A percentile compares a stretch with the other conserved stretches of the same genome.
phyloP scores from a whole-genome alignment of 2,329 filamentous ascomycete genomes.

The Diaporthe ilicicola region DNA sequence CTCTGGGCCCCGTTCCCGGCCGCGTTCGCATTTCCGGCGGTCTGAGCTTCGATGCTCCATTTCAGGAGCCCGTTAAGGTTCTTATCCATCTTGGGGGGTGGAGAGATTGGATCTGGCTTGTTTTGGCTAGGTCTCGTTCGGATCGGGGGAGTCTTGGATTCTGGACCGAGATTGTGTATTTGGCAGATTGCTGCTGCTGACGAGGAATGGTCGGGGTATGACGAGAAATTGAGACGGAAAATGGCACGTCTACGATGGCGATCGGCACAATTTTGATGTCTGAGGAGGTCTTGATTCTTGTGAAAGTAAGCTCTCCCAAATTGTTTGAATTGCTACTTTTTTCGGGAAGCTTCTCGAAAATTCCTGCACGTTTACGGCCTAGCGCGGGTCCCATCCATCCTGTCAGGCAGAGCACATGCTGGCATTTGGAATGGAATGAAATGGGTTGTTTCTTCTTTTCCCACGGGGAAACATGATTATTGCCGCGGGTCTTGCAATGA shows the following conservation, averaged over 20 bases:
- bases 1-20: constrained; percentile 33
- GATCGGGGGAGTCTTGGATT: background rate
- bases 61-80: constrained; percentile 48
- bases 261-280: constrained; percentile 13
- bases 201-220: constrained; percentile 6
- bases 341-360: constrained; percentile 47
- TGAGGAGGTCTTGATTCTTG: background rate
- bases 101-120: constrained; percentile 15
- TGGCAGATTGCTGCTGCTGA: background rate
- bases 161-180: constrained; percentile 15
- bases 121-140: constrained; percentile 20
- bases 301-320: constrained; percentile 5
- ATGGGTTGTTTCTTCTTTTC: background rate
- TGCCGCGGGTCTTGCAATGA: constrained; percentile 11
- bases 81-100: constrained; percentile 40
- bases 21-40: constrained; percentile 36
- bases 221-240: background rate
- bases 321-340: constrained; percentile 34
- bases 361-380: constrained; percentile 43
- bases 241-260: background rate
- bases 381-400: constrained; percentile 34
- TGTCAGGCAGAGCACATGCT: constrained; percentile 5
- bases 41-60: constrained; percentile 46
- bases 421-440: background rate
- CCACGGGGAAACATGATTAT: background rate